Base-by-base conservation (phyloP, 2,329 filamentous ascomycete genomes). In the Microascus cirrosus region DNA sequence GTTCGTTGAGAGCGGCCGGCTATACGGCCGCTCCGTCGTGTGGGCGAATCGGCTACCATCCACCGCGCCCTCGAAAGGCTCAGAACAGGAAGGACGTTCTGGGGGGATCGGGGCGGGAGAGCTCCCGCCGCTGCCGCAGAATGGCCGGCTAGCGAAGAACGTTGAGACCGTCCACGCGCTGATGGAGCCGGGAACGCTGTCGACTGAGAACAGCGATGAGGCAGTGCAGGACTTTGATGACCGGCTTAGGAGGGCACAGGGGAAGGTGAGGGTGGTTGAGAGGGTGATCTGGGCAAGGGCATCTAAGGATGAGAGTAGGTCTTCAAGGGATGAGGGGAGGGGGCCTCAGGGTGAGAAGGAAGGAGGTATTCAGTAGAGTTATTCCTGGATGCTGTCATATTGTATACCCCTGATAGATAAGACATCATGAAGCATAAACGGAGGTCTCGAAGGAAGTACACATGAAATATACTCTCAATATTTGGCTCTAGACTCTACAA, bases 191-290 rank as follows among this genome's bases (percentile, higher is more conserved):
- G 84, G 84, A 5, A 93, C 85, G 1, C 72, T 96, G 51, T 85
- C 85, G 18, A 92, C 85, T 22, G 79, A 86, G 60, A 99, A 99
- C 68, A 87, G 83, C 4, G 93, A 97, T 67, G 90, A 95, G 53
- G 86, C 87, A 0, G 91, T 99, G 24, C 87, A 87, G 55, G 92
- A 96, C 65, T 92, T 95, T 66, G 94, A 99, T 66, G 90, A 96
- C 68, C 80, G 92, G 13, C 68, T 95, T 45, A 94, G 92, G 72
- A 82, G 89, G 62, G 93, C 91, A 3, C 82, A 84, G 63, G 87
- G 87, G 2, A 96, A 96, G 69, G 82, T 83, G 1, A 95, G 93
- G 71, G 81, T 99, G 53, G 84, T 97, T 52, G 87, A 94, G 70
- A 85, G 85, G 60, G 84, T 89, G 63, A 66, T 79, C 1, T 75